Conservation (phyloP, 2,329 filamentous ascomycete genomes). For the Fusarium napiforme region DNA sequence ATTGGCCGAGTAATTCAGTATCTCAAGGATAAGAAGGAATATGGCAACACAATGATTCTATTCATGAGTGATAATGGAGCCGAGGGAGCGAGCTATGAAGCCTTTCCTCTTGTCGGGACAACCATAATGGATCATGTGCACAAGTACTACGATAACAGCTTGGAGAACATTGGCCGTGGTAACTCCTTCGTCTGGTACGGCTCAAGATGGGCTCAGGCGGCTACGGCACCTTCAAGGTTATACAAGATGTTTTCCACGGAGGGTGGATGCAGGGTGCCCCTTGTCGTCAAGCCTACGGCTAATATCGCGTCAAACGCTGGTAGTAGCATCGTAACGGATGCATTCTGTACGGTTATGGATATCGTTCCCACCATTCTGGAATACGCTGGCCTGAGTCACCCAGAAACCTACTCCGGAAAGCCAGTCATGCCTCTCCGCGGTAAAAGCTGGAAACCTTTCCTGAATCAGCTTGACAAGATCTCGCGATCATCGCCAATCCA, state of each 20-base stretch:
- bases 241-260: background rate
- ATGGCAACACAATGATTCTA: background rate
- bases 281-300: background rate
- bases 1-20: background rate
- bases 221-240: background rate
- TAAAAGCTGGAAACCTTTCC: slow-evolving; percentile 10
- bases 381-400: slow-evolving; percentile 51
- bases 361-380: slow-evolving; percentile 59
- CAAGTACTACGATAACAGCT: background rate
- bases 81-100: background rate
- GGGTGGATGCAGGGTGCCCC: background rate
- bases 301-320: background rate
- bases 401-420: slow-evolving; percentile 8
- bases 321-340: slow-evolving; percentile 2
- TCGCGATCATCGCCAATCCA: slow-evolving; percentile 20
- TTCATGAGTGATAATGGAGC: background rate
- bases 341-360: slow-evolving; percentile 58
- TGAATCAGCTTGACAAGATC: background rate
- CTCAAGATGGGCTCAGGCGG: background rate
- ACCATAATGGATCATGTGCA: background rate
- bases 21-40: background rate
- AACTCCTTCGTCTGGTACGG: slow-evolving; percentile 1
- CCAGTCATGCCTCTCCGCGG: slow-evolving; percentile 15
- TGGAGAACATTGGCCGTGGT: background rate
- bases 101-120: background rate